phyloP scores from a whole-genome alignment of 306 rosid species.

The Lathyrus tuberosus region DNA sequence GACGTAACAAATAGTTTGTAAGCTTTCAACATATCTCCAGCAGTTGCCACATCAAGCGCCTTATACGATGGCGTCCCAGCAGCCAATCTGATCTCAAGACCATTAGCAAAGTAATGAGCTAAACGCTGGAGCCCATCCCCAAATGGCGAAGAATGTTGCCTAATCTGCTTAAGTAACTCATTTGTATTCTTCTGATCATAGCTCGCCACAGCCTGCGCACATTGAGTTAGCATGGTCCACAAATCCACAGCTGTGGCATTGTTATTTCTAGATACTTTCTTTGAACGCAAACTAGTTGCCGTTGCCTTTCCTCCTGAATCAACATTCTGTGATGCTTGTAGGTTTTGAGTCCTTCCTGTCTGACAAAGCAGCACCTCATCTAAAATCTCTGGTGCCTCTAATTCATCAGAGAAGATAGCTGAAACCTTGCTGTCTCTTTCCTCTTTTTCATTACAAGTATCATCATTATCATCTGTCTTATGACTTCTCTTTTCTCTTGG shows the following conservation, averaged over 20 bases:
- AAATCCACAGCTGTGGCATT: conserved; percentile 50
- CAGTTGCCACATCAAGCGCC: conserved; percentile 36
- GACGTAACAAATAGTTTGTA: conserved; percentile 52
- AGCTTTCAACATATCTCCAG: conserved; percentile 67
- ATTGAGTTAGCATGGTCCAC: conserved; percentile 65
- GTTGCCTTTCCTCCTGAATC: conserved; percentile 34
- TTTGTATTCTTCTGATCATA: conserved; percentile 62
- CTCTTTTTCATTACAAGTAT: conserved; percentile 36
- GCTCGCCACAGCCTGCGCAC: conserved; percentile 75
- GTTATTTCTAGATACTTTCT: conserved; percentile 39
- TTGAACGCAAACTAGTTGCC: conserved; percentile 40
- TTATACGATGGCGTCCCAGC: conserved; percentile 51
- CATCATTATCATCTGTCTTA: conserved; percentile 36
- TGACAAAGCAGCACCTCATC: conserved; percentile 49
- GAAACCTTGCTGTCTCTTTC: conserved; percentile 53
- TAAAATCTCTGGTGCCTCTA: conserved; percentile 45
- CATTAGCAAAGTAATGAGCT: conserved; percentile 70
- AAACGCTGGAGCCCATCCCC: conserved; percentile 75
- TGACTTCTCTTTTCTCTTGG: conserved; percentile 43
- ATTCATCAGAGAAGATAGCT: conserved; percentile 40
- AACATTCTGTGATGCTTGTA: conserved; percentile 37
- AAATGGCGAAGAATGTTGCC: conserved; percentile 58
- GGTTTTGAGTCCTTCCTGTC: conserved; percentile 1
- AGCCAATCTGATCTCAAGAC: conserved; percentile 62
- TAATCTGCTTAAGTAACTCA: conserved; percentile 60